Percentiles rank a stretch among this genome's conserved stretches.
Conservation (phyloP, 306 rosid species). For the cucumber (Cucumis sativus) region DNA sequence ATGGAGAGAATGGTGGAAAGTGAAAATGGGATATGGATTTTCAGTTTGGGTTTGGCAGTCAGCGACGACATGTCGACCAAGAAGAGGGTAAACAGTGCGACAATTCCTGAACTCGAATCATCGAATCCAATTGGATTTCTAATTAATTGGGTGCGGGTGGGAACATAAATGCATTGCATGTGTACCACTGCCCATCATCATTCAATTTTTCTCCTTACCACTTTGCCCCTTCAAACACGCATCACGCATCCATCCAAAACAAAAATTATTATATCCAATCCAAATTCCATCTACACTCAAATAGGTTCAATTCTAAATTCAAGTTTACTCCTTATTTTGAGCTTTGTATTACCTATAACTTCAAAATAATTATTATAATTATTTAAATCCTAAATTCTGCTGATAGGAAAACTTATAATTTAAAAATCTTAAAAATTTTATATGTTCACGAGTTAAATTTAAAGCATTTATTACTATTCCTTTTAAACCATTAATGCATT, state of each 20-base stretch:
- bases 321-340: too few relatives aligned
- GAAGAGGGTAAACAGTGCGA: background rate
- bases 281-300: too few relatives aligned
- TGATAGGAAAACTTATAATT: too few relatives aligned
- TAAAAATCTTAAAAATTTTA: too few relatives aligned
- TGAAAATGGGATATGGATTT: background rate
- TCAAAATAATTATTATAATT: too few relatives aligned
- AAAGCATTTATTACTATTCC: too few relatives aligned
- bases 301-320: too few relatives aligned
- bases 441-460: too few relatives aligned
- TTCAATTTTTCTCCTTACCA: background rate
- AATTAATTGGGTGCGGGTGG: background rate
- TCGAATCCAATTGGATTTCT: background rate
- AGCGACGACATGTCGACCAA: slow-evolving; percentile 9
- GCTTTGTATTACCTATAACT: too few relatives aligned
- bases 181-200: slow-evolving; percentile 6
- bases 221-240: slow-evolving; percentile 2
- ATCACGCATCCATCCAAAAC: background rate
- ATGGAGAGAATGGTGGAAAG: background rate
- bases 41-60: background rate
- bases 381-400: too few relatives aligned
- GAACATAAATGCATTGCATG: slow-evolving; percentile 9
- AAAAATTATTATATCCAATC: background rate
- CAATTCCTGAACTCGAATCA: background rate
- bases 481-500: too few relatives aligned